phyloP scores from a whole-genome alignment of 257 asterid genomes.

The Perilla frutescens region DNA sequence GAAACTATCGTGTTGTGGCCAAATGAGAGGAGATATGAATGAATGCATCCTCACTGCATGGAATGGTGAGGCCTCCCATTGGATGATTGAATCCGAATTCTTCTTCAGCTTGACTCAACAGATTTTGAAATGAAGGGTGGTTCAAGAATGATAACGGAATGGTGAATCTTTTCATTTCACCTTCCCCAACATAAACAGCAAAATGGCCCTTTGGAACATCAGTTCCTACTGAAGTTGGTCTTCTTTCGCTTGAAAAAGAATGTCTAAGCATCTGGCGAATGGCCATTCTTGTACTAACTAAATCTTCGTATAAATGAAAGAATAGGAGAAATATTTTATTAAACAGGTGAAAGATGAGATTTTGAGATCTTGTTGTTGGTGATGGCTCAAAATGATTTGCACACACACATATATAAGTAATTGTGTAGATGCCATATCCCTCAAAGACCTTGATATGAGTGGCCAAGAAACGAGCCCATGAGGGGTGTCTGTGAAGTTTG shows the following conservation, averaged over 20 bases:
- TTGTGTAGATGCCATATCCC: background rate
- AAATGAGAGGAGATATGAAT: constrained; percentile 23
- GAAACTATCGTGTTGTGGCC: background rate
- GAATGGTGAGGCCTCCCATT: constrained; percentile 48
- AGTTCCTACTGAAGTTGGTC: constrained; percentile 22
- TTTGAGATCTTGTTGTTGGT: background rate
- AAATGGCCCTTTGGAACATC: constrained; percentile 47
- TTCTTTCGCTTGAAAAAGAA: constrained; percentile 35
- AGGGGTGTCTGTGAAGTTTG: background rate
- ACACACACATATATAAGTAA: background rate
- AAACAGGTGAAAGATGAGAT: background rate
- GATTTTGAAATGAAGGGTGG: constrained; percentile 14
- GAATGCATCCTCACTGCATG: constrained; percentile 43
- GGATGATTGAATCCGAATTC: constrained; percentile 47
- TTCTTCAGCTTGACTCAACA: constrained; percentile 41
- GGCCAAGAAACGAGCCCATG: background rate
- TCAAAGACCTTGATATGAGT: background rate
- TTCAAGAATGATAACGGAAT: constrained; percentile 22
- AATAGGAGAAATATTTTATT: background rate
- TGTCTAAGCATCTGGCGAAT: constrained; percentile 33
- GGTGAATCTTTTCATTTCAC: constrained; percentile 29
- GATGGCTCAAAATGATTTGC: constrained; percentile 3
- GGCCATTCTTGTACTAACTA: constrained; percentile 15
- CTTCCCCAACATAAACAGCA: constrained; percentile 41
- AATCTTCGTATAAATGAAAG: too few species aligned